Evolutionary conservation across 495 filamentous ascomycete genomes (phyloP), one percentile per base, ranked within the genome.

Genomic region (Acidomyces sp.): DNA sequence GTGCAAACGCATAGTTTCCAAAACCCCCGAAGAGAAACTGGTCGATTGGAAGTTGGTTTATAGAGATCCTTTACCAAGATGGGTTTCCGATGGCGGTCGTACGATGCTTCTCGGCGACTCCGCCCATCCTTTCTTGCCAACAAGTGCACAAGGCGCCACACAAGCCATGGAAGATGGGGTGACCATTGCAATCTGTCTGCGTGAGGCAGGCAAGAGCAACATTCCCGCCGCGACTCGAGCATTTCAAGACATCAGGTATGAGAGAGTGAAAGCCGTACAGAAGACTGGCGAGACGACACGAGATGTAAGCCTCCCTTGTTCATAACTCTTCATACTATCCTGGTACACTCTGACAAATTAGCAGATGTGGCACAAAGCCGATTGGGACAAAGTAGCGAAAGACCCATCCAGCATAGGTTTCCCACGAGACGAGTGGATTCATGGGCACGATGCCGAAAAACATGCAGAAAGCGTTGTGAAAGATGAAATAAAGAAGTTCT

Each of bases 31-130:
- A 24, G 61, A 65, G 21, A 56, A 67, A 21, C 49, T 80, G 18
- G 72, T 84, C 26, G 76, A 85, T 51, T 80, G 74, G 70, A 81
- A 83, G 51, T 64, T 85, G 0, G 70, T 84, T 2, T 80, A 75
- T 55, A 68, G 80, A 32, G 77, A 82, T 45, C 77, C 78, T 0
- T 58, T 80, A 4, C 74, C 75, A 3, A 74, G 66, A 0, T 85
- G 78, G 67, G 66, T 78, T 13, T 75, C 69, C 4, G 62, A 69
- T 11, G 61, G 64, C 11, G 66, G 69, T 10, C 64, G 72, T 15
- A 77, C 77, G n/a, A 67, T 64, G 23, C 60, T 79, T 12, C 66
- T 84, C 23, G 80, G 80, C 17, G 81, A 84, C 49, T 64, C 77
- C 4, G 80, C 80, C 1, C 81, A 86, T 58, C 72, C 80, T 0